These are phyloP conservation scores for Sporobolomyces roseus DNA, from an alignment of 768 basidiomycete genomes.

Conservation along the genomic window DNA sequence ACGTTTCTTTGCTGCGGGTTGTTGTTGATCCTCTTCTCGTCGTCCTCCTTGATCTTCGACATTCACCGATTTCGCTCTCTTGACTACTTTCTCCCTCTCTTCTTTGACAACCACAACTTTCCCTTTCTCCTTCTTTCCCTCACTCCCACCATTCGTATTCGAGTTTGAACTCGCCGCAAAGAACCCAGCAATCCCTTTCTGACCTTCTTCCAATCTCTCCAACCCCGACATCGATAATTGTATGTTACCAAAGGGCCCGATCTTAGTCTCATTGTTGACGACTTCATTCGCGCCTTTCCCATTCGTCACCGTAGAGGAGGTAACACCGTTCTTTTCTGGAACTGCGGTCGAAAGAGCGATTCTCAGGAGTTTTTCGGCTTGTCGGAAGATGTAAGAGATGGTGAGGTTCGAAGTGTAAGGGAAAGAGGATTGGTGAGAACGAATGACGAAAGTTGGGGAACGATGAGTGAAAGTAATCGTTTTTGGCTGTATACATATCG, in stretches of 20 bases:
- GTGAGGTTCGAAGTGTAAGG: slow-evolving; percentile 72
- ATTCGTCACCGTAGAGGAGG: no score
- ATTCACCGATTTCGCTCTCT: background rate
- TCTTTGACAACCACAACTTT: no score
- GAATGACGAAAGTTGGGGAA: slow-evolving; percentile 63
- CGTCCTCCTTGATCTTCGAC: slow-evolving; percentile 49
- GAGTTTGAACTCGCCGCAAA: slow-evolving; percentile 52
- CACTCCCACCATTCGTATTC: background rate
- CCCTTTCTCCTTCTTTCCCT: background rate
- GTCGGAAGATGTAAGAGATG: slow-evolving; percentile 69
- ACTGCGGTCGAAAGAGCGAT: slow-evolving; percentile 59
- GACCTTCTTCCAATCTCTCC: slow-evolving; percentile 69
- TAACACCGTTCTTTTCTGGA: slow-evolving; percentile 40
- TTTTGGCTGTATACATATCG: slow-evolving; percentile 70
- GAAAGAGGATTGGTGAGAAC: slow-evolving; percentile 81
- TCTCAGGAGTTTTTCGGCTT: slow-evolving; percentile 78
- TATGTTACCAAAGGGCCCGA: slow-evolving; percentile 68
- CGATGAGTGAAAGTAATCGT: slow-evolving; percentile 74
- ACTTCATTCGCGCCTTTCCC: slow-evolving; percentile 35
- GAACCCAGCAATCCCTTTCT: slow-evolving; percentile 83
- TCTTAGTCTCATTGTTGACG: slow-evolving; percentile 34
- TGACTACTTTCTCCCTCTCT: background rate
- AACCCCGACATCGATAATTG: slow-evolving; percentile 73
- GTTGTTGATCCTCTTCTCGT: background rate
- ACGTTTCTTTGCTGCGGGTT: background rate